A percentile compares a stretch with the other conserved stretches of the same genome.
phyloP scores from a whole-genome alignment of 192 early-diverging fungal genomes.

The Chytriomyces hyalinus region DNA sequence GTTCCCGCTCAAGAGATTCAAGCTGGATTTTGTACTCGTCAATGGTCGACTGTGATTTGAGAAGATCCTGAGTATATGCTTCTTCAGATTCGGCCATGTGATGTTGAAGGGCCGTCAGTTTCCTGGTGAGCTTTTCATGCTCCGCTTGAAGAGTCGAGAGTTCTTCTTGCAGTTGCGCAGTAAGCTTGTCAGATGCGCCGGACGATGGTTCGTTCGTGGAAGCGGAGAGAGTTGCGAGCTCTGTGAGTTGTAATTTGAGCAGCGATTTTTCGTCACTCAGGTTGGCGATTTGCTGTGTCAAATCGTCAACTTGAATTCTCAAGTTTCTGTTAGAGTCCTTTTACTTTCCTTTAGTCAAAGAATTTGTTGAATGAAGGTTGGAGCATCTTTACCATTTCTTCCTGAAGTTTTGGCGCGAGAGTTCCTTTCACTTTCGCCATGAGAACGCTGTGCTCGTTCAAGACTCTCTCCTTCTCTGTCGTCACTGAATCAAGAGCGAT shows the following conservation, averaged over 20 bases:
- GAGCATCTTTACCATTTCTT: slow-evolving; percentile 64
- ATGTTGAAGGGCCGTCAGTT: slow-evolving; percentile 62
- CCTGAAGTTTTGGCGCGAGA: slow-evolving; percentile 80
- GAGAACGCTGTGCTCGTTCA: slow-evolving; percentile 67
- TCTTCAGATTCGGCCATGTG: slow-evolving; percentile 70
- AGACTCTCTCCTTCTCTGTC: slow-evolving; percentile 58
- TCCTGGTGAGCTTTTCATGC: slow-evolving; percentile 50
- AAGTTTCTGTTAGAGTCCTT: slow-evolving; percentile 38
- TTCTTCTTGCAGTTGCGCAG: slow-evolving; percentile 22
- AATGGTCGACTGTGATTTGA: slow-evolving; percentile 58
- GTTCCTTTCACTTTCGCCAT: slow-evolving; percentile 78
- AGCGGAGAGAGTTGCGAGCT: background rate
- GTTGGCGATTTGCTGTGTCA: slow-evolving; percentile 19
- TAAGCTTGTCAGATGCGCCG: background rate
- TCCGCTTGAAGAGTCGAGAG: slow-evolving; percentile 50
- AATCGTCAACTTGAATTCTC: slow-evolving; percentile 18
- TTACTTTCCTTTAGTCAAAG: background rate
- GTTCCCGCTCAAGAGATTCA: slow-evolving; percentile 63
- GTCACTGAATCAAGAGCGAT: background rate
- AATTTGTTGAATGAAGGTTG: background rate
- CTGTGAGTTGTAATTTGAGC: slow-evolving; percentile 27
- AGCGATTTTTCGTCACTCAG: slow-evolving; percentile 27
- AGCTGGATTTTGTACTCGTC: slow-evolving; percentile 61
- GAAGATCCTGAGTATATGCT: slow-evolving; percentile 60
- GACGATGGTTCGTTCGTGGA: background rate